phyloP scores from a whole-genome alignment of 2,329 filamentous ascomycete species.

The Cadophora malorum region DNA sequence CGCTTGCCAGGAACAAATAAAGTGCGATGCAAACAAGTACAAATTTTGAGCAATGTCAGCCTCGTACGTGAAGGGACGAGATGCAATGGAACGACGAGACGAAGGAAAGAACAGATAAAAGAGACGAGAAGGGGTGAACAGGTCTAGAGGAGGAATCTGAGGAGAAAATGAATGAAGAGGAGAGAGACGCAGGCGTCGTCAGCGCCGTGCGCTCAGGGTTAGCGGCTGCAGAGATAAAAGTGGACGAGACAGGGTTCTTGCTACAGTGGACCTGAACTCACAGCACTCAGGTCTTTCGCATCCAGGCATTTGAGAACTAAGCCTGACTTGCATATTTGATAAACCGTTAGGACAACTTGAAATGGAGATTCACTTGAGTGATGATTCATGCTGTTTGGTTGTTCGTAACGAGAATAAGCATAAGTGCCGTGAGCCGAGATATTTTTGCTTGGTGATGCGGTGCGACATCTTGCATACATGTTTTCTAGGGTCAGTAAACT shows the following conservation, averaged over 20 bases:
- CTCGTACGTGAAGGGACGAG: constrained; percentile 1
- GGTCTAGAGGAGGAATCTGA: not conserved
- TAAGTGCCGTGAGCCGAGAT: not conserved
- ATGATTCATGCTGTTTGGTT: not conserved
- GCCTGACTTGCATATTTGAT: constrained; percentile 5
- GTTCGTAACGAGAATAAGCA: not conserved
- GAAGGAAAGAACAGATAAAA: not conserved
- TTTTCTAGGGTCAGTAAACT: not conserved
- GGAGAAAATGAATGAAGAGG: constrained; percentile 1
- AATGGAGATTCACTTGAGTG: not conserved
- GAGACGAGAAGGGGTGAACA: not conserved
- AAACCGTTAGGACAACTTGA: not conserved
- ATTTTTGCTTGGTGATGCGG: not conserved
- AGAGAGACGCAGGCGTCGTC: constrained; percentile 20
- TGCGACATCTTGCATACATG: not conserved
- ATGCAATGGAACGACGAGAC: not conserved
- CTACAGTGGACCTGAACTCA: constrained; percentile 7
- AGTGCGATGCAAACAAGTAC: not conserved
- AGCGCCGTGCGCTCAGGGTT: constrained; percentile 11
- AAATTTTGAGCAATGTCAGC: not conserved
- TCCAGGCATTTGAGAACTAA: not conserved
- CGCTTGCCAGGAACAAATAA: not conserved
- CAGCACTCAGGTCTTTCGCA: not conserved
- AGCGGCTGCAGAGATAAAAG: constrained; percentile 15
- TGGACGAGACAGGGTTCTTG: constrained; percentile 15